Conservation (phyloP, 371 early-diverging fungal genomes). For the Apophysomyces elegans region DNA sequence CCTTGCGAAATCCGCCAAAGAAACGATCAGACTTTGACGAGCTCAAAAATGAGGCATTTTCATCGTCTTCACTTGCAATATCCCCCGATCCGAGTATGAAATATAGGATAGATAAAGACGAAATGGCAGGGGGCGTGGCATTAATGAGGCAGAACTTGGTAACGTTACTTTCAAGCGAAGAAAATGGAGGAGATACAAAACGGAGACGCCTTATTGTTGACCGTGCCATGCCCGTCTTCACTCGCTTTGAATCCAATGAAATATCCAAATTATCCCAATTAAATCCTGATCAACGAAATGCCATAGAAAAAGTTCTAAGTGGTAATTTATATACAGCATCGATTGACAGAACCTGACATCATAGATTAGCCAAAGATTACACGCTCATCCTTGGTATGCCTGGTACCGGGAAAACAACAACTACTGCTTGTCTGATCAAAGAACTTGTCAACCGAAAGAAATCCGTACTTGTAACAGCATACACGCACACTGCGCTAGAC, state of each 20-base stretch:
- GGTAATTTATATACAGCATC: constrained; percentile 27
- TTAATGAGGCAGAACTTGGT: constrained; percentile 78
- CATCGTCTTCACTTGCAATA: constrained; percentile 11
- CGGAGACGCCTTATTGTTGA: constrained; percentile 83
- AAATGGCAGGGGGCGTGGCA: constrained; percentile 67
- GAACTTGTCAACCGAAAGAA: constrained; percentile 73
- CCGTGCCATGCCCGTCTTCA: constrained; percentile 69
- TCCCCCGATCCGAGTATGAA: constrained; percentile 10
- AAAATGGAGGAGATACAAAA: constrained; percentile 48
- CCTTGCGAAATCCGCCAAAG: constrained; percentile 67
- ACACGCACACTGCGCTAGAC: constrained; percentile 97
- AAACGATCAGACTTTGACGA: constrained; percentile 49
- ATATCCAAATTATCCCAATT: constrained; percentile 29
- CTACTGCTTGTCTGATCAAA: constrained; percentile 84
- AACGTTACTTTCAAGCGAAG: constrained; percentile 59
- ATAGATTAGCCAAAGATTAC: constrained; percentile 77
- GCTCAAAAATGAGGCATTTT: constrained; percentile 47
- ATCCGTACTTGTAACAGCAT: constrained; percentile 89
- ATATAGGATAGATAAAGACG: constrained; percentile 89
- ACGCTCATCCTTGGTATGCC: constrained; percentile 98
- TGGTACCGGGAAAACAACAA: constrained; percentile 98
- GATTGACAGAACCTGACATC: neutral
- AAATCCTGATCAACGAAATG: constrained; percentile 72
- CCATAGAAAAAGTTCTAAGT: constrained; percentile 60
- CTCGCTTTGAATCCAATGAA: neutral